Base-by-base conservation (phyloP, 2,329 filamentous ascomycete genomes). In the Cladobotryum mycophilum region DNA sequence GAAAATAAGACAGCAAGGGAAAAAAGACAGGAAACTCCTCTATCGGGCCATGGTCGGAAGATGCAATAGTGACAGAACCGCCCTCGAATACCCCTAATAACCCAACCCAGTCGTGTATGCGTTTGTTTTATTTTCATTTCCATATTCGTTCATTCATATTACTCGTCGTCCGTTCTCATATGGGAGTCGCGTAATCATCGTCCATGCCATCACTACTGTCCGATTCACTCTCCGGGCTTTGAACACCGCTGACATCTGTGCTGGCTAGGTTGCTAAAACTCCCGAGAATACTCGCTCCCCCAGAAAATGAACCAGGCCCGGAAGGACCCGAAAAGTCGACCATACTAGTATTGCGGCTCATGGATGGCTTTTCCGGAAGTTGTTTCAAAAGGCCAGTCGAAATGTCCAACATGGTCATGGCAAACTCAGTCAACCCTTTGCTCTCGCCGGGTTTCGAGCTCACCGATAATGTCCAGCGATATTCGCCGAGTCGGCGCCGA, bases 381-480 rank as follows among this genome's bases (percentile, higher is more conserved):
- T 83, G 79, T 63, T 85, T 85, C 20, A 88, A 74, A 53, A 89
- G 65, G 0, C 82, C 82, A 0, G 82, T 85, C 17, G 81, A 85
- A 48, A 85, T 85, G 61, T 89, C 86, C 41, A 90, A 71, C 76
- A 88, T 88, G 3, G 84, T 84, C 73, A 89, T 84, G n/a, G 86
- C 86, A 59, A 88, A 89, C 54, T 81, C 77, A 0, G 82, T 85
- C 48, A 85, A 61, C 1, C 76, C 74, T 44, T 71, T 76, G 49
- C 74, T 76, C 58, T 80, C 79, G 2, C 79, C 78, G 0, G 86
- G 83, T 65, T 89, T 89, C 41, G 82, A 85, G 67, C 86, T 91
- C 44, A 97, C 91, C 8, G 86, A 86, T 49, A 97, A 75, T 9
- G 92, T 96, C 92, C 92, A 99, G 45, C 89, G 81, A 64, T 96